Percentiles rank a stretch among this genome's conserved stretches.
phyloP scores from a whole-genome alignment of 2,329 filamentous ascomycete species.

The Aspergillus fumigatiaffinis region DNA sequence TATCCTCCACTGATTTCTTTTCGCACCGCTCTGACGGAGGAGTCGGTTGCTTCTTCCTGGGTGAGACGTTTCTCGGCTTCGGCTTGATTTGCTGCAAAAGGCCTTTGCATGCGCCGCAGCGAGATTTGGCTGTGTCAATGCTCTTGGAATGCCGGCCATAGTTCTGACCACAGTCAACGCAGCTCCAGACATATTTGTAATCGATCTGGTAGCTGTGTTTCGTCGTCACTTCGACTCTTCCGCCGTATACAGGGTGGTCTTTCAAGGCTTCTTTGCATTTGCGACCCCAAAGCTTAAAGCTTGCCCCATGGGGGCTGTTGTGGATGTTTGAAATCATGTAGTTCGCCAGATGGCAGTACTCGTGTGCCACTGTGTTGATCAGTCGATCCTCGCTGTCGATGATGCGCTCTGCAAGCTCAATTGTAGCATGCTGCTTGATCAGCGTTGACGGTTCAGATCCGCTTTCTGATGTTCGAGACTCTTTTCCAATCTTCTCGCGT shows the following conservation, averaged over 20 bases:
- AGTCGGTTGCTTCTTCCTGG: slow-evolving; percentile 21
- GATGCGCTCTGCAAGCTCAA: slow-evolving; percentile 85
- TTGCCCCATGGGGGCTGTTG: slow-evolving; percentile 74
- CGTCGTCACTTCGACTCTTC: slow-evolving; percentile 72
- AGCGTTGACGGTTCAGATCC: slow-evolving; percentile 9
- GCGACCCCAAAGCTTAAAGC: slow-evolving; percentile 70
- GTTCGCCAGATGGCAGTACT: slow-evolving; percentile 91
- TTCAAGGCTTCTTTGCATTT: slow-evolving; percentile 36
- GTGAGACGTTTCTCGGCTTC: slow-evolving; percentile 53
- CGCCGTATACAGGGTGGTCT: slow-evolving; percentile 51
- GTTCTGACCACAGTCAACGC: slow-evolving; percentile 62
- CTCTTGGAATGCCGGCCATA: slow-evolving; percentile 84
- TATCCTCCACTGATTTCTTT: slow-evolving; percentile 4
- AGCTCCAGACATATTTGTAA: slow-evolving; percentile 88
- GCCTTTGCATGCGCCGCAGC: slow-evolving; percentile 73
- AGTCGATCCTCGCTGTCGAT: slow-evolving; percentile 74
- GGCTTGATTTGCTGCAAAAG: slow-evolving; percentile 74
- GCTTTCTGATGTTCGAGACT: slow-evolving; percentile 12
- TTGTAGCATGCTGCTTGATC: slow-evolving; percentile 61
- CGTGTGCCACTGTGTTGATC: slow-evolving; percentile 89
- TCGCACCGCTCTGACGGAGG: not conserved
- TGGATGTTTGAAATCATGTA: slow-evolving; percentile 79
- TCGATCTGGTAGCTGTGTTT: slow-evolving; percentile 87
- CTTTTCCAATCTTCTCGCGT: slow-evolving; percentile 42
- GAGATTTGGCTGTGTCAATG: slow-evolving; percentile 67